Conservation (phyloP, 2,329 filamentous ascomycete species). For the Paecilomyces dactylethromorphus region DNA sequence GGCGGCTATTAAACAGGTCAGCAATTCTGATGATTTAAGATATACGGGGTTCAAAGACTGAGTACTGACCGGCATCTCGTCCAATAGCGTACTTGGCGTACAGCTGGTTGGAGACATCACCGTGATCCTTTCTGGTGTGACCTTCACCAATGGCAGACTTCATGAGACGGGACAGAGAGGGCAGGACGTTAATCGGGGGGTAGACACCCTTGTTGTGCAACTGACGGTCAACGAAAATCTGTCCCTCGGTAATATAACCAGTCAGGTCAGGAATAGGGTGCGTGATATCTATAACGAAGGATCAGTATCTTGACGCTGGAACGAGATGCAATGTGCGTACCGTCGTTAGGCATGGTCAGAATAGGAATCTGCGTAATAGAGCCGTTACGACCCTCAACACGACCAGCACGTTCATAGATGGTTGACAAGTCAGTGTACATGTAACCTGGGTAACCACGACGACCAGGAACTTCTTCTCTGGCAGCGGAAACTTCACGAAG, state of each 20-base stretch:
- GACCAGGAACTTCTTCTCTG: conserved; percentile 96
- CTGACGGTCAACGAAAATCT: conserved; percentile 94
- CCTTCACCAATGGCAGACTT: conserved; percentile 98
- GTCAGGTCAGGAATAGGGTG: conserved; percentile 98
- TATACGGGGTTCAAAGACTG: not conserved
- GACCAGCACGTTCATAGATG: conserved; percentile 97
- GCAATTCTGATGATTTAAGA: not conserved
- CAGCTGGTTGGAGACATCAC: conserved; percentile 97
- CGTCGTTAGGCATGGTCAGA: conserved; percentile 98
- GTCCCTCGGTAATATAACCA: conserved; percentile 97
- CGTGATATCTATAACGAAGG: conserved; percentile 66
- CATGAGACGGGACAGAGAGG: conserved; percentile 98
- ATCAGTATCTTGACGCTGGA: not conserved
- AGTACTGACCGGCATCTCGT: conserved; percentile 65
- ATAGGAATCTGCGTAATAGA: conserved; percentile 99
- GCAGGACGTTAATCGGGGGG: conserved; percentile 96
- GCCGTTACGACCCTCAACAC: conserved; percentile 92
- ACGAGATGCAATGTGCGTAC: conserved; percentile 30
- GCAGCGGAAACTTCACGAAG: conserved; percentile 97
- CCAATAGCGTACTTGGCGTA: conserved; percentile 99
- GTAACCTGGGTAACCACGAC: conserved; percentile 99
- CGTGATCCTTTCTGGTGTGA: conserved; percentile 93
- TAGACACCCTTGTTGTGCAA: conserved; percentile 96
- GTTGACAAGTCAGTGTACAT: conserved; percentile 99
- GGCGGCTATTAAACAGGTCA: conserved; percentile 50